Evolutionary conservation across 305 asterid species (phyloP), one percentile per base, ranked within the genome.

Genomic region (Fraxinus dipetala): DNA sequence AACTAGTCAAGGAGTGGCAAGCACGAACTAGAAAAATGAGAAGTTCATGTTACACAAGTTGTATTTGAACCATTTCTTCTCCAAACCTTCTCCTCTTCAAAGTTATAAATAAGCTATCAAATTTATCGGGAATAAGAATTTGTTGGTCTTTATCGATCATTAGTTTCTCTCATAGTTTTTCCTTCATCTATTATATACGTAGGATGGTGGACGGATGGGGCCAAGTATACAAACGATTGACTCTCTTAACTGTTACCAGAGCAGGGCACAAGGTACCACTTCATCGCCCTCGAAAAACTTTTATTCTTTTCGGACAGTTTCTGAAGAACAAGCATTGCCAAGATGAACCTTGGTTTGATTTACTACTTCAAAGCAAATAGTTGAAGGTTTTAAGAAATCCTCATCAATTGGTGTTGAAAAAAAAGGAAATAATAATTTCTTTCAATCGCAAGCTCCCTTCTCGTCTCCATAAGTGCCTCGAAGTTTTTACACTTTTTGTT

Each of bases 201-300:
- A 94, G 97, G 97, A 91, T 85, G 98, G 95, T 73, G 98, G 98
- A 77, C 94, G 98, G 98, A 94, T 96, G 98, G 99, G 93, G 98
- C 88, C 97, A 96, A 88, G 80, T 92, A 24, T 94, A 93, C 84
- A 14, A 94, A 84, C 95, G 98, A 70, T 81, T 94, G 87, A 93
- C 92, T 6, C 87, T 94, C 8, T 96, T 94, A 85, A 94, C 93
- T 0, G 89, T 96, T 34, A 87, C 87, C 1, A 98, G 98, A 80
- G 97, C 14, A 97, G 97, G 98, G 72, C 99, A 95, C 6, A 97
- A 92, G 86, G 99, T 94, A 81, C 99, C 98, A 4, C 90, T 92
- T 26, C 98, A 94, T 38, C 92, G 97, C 72, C 98, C 98, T n/a
- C 93, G 94, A 30, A 97, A 89, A 86, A 96, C 99, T 51, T 90